Evolutionary conservation across 2,329 filamentous ascomycete species (phyloP).

Genomic region (Colletotrichum coccodes): DNA sequence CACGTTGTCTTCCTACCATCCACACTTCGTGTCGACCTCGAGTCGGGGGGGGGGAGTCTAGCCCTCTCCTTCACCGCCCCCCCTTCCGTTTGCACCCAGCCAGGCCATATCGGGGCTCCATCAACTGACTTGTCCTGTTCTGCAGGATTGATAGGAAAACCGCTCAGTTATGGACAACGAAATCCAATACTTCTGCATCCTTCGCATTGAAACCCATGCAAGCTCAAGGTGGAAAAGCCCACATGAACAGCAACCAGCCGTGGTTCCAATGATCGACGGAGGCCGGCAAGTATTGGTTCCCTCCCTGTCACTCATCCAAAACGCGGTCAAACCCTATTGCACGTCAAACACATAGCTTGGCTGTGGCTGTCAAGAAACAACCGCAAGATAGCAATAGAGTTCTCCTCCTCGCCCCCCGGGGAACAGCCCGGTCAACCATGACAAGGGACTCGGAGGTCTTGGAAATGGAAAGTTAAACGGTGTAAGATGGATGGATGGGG

Average conservation of each 20-base stretch:
- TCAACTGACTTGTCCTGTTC: neutral
- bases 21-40: neutral
- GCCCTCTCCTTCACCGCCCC: neutral
- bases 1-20: neutral
- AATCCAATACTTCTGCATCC: neutral
- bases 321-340: conserved; percentile 12
- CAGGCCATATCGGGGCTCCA: neutral
- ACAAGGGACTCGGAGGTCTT: neutral
- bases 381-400: neutral
- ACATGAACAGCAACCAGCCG: neutral
- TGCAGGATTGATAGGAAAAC: neutral
- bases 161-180: neutral
- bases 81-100: neutral
- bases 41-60: neutral
- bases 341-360: neutral
- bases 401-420: neutral
- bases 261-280: neutral
- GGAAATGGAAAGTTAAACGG: neutral
- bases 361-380: neutral
- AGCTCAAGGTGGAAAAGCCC: neutral
- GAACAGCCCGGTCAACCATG: neutral
- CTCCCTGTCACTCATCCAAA: neutral
- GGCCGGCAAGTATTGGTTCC: neutral
- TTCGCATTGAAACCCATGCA: neutral
- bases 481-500: neutral